Conservation (phyloP, 2,329 filamentous ascomycete genomes). For the Cladobotryum mycophilum region DNA sequence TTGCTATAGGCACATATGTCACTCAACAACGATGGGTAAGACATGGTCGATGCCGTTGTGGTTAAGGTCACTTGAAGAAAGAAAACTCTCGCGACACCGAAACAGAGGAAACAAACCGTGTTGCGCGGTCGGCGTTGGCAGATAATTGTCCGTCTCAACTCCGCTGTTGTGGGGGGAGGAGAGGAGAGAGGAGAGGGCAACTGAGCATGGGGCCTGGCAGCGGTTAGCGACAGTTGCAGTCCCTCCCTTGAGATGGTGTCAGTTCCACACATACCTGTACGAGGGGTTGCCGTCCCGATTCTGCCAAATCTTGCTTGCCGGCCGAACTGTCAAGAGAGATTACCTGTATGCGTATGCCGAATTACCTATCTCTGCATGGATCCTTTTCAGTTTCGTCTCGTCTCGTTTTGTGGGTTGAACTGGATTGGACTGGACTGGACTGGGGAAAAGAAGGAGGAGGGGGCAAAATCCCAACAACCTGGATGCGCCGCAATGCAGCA, state of each 20-base stretch:
- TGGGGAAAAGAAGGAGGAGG: background rate
- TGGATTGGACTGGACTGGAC: background rate
- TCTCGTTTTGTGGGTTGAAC: background rate
- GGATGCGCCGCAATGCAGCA: conserved; percentile 3
- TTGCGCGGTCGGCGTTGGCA: conserved; percentile 4
- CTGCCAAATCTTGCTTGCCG: background rate
- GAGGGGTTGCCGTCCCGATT: too few species aligned
- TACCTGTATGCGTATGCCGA: too few species aligned
- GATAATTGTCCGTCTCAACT: conserved; percentile 6
- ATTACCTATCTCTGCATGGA: too few species aligned
- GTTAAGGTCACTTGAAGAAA: background rate
- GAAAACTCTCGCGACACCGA: background rate
- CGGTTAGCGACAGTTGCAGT: conserved; percentile 4
- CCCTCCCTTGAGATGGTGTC: conserved; percentile 1
- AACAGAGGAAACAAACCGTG: background rate
- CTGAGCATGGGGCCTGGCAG: conserved; percentile 10
- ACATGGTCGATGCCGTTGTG: conserved; percentile 1
- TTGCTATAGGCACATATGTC: too few species aligned
- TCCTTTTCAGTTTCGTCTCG: too few species aligned
- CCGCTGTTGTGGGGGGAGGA: conserved; percentile 2
- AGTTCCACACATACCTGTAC: background rate
- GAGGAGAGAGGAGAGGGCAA: too few species aligned
- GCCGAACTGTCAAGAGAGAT: background rate
- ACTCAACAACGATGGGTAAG: conserved; percentile 1
- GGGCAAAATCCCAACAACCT: background rate